Evolutionary conservation across 2,329 filamentous ascomycete species (phyloP).

Genomic region (Venturia effusa): DNA sequence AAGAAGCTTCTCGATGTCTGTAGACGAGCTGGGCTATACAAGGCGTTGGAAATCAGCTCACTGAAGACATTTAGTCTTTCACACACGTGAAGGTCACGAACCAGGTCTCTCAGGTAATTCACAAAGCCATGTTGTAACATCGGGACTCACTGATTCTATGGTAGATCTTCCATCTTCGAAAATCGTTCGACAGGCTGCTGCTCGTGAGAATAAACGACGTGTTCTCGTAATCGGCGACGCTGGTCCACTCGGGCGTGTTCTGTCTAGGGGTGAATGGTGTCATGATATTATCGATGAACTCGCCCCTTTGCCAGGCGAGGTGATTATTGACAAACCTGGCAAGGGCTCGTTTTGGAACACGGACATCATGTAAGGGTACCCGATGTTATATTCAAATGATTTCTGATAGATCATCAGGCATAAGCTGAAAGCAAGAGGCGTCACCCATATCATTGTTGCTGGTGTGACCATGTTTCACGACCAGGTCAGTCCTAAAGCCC

Average conservation of each 20-base stretch:
- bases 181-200: conserved; percentile 35
- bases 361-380: conserved; percentile 32
- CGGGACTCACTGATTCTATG: neutral
- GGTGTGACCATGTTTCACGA: conserved; percentile 50
- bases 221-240: conserved; percentile 40
- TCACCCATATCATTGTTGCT: conserved; percentile 47
- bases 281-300: conserved; percentile 47
- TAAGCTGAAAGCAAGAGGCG: conserved; percentile 41
- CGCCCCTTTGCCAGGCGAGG: conserved; percentile 38
- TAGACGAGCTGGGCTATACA: conserved; percentile 31
- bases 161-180: conserved; percentile 41
- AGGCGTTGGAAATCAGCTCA: conserved; percentile 15
- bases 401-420: conserved; percentile 19
- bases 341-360: conserved; percentile 52
- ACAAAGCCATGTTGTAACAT: no score
- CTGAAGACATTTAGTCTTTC: conserved; percentile 20
- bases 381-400: neutral
- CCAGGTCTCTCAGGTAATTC: conserved; percentile 35
- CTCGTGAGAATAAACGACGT: conserved; percentile 34
- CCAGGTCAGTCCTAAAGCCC: conserved; percentile 14
- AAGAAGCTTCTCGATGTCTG: conserved; percentile 33
- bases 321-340: conserved; percentile 47
- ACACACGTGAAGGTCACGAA: conserved; percentile 40
- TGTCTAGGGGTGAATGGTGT: conserved; percentile 43
- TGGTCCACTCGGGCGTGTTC: conserved; percentile 41